Base-by-base conservation (phyloP, 2,329 filamentous ascomycete genomes). In the Cladorrhinum sp. region DNA sequence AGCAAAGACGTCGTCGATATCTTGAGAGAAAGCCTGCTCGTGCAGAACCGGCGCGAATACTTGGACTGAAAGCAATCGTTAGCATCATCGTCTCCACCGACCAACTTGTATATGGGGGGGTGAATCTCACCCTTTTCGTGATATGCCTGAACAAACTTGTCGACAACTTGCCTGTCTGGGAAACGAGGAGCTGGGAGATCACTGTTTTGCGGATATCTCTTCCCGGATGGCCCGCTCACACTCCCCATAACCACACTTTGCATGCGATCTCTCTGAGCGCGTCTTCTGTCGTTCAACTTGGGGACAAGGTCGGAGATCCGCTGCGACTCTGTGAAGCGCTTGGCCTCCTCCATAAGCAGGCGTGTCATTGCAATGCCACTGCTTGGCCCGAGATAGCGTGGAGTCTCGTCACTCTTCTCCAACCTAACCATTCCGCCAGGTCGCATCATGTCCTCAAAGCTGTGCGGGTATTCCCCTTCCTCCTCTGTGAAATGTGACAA, bases 301-400 rank as follows among this genome's bases (percentile, higher is more conserved):
- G 93, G 91, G 30, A 97, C 91, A 55, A 98, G 87, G 67, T 97
- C 92, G 61, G 92, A 92, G 72, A 98, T 97, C 66, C 89, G 92
- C 74, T 92, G 91, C 4, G 92, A 89, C 70, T 95, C 90, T 24
- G 92, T 96, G 70, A 94, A 96, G 65, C 92, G 89, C 77, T 96
- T 98, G 57, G 94, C 94, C 75, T 96, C 87, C 73, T 97, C 93
- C 90, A 99, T 97, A 10, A 99, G 88, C 67, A 98, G 82, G 28
- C 94, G 87, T 12, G 93, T 96, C 79, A 98, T 96, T 71, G 92
- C 91, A 69, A 97, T 96, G 62, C 94, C 95, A 73, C 94, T 98
- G 54, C 93, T 96, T 2, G 95, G 91, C 0, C 95, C 95, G 2
- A 99, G 80, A 72, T 95, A 98, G 64, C 94, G 90, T 16, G 91